Percentiles rank a stretch among this genome's conserved stretches.
Evolutionary conservation across 2,329 filamentous ascomycete genomes (phyloP).

Genomic region (Pyrenophora teres): DNA sequence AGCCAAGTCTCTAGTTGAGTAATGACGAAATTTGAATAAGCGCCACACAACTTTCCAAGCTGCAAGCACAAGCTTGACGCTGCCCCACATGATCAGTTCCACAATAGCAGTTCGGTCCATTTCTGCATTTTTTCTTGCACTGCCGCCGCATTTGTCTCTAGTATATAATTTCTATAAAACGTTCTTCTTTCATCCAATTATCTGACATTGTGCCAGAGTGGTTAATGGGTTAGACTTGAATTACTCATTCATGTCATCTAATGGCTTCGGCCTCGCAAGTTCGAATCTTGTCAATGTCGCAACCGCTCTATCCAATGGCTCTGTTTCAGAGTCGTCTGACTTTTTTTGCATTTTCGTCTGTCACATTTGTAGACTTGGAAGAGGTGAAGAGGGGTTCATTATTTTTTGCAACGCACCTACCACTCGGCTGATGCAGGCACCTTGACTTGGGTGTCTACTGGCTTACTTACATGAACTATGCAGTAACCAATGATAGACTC

Average conservation of each 20-base stretch:
- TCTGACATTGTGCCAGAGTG: constrained; percentile 46
- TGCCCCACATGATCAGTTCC: background rate
- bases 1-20: constrained; percentile 36
- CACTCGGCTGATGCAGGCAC: no score
- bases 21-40: constrained; percentile 1
- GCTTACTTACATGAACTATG: no score
- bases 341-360: background rate
- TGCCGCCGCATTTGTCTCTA: no score
- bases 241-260: constrained; percentile 44
- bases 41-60: background rate
- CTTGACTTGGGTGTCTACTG: no score
- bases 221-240: constrained; percentile 53
- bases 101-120: no score
- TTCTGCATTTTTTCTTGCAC: no score
- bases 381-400: background rate
- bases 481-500: no score
- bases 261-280: constrained; percentile 50
- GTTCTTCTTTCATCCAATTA: constrained; percentile 6
- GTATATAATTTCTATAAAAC: background rate
- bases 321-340: background rate
- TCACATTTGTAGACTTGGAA: no score
- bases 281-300: constrained; percentile 44
- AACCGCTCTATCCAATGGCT: constrained; percentile 1
- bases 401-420: no score
- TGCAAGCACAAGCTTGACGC: background rate